Conservation (phyloP, 1,284 basidiomycete species). For the Malassezia japonica region DNA sequence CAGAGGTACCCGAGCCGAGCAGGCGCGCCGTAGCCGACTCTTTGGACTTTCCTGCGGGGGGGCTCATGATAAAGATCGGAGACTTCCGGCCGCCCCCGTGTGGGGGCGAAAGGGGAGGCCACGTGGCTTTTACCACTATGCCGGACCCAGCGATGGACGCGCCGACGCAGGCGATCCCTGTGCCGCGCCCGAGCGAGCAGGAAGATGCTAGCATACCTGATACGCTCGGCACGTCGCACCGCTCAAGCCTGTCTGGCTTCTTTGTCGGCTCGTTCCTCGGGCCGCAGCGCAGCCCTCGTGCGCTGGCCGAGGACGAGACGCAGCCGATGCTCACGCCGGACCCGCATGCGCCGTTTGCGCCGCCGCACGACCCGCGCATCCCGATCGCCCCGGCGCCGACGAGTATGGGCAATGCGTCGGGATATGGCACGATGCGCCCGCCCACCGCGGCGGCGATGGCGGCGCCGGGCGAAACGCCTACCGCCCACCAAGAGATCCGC, state of each 20-base stretch:
- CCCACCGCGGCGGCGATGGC: not conserved
- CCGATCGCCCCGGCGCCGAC: slow-evolving; percentile 1
- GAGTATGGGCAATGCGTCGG: slow-evolving; percentile 7
- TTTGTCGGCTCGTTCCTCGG: slow-evolving; percentile 13
- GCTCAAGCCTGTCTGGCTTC: slow-evolving; percentile 10
- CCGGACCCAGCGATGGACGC: not conserved
- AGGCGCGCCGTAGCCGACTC: slow-evolving; percentile 85
- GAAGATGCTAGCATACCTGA: not conserved
- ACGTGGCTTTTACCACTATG: not conserved
- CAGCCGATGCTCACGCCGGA: not conserved
- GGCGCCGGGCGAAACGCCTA: not conserved
- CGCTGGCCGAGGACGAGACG: not conserved
- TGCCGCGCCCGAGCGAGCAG: not conserved
- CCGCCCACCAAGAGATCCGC: not conserved
- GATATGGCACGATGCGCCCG: slow-evolving; percentile 8
- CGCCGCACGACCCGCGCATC: slow-evolving; percentile 1
- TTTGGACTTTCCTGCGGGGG: slow-evolving; percentile 31
- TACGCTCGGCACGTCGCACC: not conserved
- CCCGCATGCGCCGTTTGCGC: not conserved
- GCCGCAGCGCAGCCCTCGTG: slow-evolving; percentile 1
- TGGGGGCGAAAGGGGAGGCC: not conserved
- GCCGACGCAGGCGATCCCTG: not conserved
- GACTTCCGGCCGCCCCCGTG: not conserved
- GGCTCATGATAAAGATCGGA: slow-evolving; percentile 23
- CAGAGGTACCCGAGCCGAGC: slow-evolving; percentile 69